These are phyloP conservation scores for Dianthus caryophyllus DNA, from an alignment of 148 eudicot genomes.

Conservation along the genomic window DNA sequence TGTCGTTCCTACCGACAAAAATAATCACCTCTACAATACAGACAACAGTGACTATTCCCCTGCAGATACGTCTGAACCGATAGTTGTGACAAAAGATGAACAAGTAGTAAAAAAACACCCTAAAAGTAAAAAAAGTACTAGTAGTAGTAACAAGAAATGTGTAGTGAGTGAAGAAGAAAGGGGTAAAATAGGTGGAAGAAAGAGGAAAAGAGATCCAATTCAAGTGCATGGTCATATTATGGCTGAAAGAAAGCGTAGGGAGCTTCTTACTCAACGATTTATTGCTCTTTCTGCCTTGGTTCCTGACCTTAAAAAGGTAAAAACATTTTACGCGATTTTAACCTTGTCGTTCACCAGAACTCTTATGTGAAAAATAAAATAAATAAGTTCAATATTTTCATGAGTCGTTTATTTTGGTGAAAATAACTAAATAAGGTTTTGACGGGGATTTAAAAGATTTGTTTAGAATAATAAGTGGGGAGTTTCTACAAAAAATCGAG, in stretches of 20 bases:
- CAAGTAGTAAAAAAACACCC: neutral
- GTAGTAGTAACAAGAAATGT: neutral
- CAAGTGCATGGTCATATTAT: constrained; percentile 28
- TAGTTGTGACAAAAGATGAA: neutral
- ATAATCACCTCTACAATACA: too few relatives aligned
- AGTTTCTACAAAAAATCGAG: too few relatives aligned
- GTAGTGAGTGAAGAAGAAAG: neutral
- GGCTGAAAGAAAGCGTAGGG: constrained; percentile 30
- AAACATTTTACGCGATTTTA: too few relatives aligned
- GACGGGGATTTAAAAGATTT: too few relatives aligned
- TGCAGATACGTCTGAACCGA: neutral
- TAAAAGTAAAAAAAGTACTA: neutral
- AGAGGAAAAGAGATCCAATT: constrained; percentile 23
- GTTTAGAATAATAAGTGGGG: too few relatives aligned
- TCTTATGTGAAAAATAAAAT: too few relatives aligned
- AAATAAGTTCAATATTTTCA: too few relatives aligned
- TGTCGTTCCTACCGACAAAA: neutral
- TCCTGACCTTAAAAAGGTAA: constrained; percentile 36
- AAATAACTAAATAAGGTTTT: too few relatives aligned
- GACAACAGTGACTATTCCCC: neutral
- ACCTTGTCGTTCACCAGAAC: too few relatives aligned
- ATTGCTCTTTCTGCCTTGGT: constrained; percentile 32
- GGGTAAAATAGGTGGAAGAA: neutral
- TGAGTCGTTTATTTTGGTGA: too few relatives aligned
- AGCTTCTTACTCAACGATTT: constrained; percentile 22